Conservation (phyloP, 768 basidiomycete species). For the Termitomyces titanicus region DNA sequence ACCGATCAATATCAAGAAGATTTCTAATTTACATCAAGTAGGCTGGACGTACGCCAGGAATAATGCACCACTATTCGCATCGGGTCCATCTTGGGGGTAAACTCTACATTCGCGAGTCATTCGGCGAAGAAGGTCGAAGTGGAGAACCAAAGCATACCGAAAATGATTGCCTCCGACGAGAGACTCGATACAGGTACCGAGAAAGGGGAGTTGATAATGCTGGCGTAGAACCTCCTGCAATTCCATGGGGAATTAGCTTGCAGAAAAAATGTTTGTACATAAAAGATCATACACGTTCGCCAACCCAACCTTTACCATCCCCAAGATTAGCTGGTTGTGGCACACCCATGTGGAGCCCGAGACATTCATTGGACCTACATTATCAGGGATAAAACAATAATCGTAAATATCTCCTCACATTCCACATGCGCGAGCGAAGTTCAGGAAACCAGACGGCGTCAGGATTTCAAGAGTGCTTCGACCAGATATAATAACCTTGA, state of each 20-base stretch:
- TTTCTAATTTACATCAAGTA: background rate
- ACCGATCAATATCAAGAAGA: background rate
- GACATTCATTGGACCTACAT: slow-evolving; percentile 50
- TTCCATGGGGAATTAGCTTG: background rate
- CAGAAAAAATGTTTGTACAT: background rate
- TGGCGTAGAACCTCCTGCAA: slow-evolving; percentile 65
- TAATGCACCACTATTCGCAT: slow-evolving; percentile 19
- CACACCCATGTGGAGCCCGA: slow-evolving; percentile 57
- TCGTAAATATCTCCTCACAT: slow-evolving; percentile 35
- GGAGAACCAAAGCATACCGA: slow-evolving; percentile 35
- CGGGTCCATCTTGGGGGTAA: slow-evolving; percentile 18
- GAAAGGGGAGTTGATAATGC: slow-evolving; percentile 59
- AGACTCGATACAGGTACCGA: slow-evolving; percentile 70
- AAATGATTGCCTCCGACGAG: slow-evolving; percentile 69
- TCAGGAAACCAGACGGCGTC: slow-evolving; percentile 42
- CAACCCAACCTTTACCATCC: slow-evolving; percentile 59
- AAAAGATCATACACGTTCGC: slow-evolving; percentile 21
- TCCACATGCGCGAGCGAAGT: slow-evolving; percentile 51
- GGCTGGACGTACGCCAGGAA: slow-evolving; percentile 16
- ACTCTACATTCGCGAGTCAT: slow-evolving; percentile 6
- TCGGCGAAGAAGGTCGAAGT: background rate
- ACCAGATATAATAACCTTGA: slow-evolving; percentile 55
- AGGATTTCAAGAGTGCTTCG: slow-evolving; percentile 45
- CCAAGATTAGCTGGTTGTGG: slow-evolving; percentile 64
- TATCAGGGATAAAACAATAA: background rate